phyloP scores from a whole-genome alignment of 2,329 filamentous ascomycete genomes.

The Penicillium sp. region DNA sequence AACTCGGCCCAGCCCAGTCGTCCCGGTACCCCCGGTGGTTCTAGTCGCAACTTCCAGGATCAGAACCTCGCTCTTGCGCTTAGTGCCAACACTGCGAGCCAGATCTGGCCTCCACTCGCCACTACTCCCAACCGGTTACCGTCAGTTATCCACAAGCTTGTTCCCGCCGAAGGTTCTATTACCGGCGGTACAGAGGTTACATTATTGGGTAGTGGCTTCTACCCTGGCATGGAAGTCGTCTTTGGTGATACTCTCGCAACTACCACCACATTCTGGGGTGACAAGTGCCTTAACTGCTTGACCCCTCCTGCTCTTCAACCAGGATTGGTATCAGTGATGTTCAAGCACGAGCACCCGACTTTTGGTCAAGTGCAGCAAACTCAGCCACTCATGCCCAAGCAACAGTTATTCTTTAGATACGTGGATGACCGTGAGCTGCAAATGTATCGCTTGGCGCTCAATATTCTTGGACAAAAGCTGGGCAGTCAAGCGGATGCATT shows the following conservation, averaged over 20 bases:
- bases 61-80: conserved; percentile 26
- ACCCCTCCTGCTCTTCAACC: conserved; percentile 64
- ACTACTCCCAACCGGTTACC: conserved; percentile 50
- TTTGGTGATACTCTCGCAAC: conserved; percentile 68
- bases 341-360: conserved; percentile 53
- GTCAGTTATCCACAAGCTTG: conserved; percentile 72
- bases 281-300: conserved; percentile 72
- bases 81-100: conserved; percentile 46
- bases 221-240: conserved; percentile 72
- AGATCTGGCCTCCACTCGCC: conserved; percentile 50
- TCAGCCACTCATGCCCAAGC: conserved; percentile 44
- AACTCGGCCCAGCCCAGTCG: conserved; percentile 69
- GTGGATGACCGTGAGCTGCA: conserved; percentile 47
- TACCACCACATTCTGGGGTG: conserved; percentile 74
- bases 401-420: conserved; percentile 63
- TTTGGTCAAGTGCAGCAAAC: conserved; percentile 44
- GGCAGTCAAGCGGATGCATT: conserved; percentile 46
- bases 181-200: conserved; percentile 83
- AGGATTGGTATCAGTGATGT: conserved; percentile 65
- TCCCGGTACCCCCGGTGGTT: conserved; percentile 62
- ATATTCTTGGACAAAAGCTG: conserved; percentile 45
- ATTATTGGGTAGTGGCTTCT: conserved; percentile 73
- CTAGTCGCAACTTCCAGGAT: conserved; percentile 41
- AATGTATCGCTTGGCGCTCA: conserved; percentile 43
- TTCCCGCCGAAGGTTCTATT: conserved; percentile 75